phyloP scores from a whole-genome alignment of 768 basidiomycete genomes.

The Podaxis sp. region DNA sequence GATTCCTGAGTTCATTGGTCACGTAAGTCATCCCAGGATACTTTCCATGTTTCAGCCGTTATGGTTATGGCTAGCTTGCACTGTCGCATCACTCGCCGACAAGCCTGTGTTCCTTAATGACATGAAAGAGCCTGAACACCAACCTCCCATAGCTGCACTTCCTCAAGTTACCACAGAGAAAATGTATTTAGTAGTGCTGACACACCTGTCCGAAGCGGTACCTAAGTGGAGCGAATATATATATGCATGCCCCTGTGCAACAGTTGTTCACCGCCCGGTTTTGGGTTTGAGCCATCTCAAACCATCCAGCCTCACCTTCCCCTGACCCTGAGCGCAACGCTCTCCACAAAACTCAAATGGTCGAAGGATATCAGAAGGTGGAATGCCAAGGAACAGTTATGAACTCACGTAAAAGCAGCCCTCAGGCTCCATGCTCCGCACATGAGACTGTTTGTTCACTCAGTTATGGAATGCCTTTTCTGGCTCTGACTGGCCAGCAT shows the following conservation, averaged over 20 bases:
- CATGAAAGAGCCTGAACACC: background rate
- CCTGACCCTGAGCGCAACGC: background rate
- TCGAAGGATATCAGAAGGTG: background rate
- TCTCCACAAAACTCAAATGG: background rate
- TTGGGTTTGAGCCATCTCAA: too few relatives aligned
- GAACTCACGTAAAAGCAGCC: too few relatives aligned
- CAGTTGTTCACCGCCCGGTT: too few relatives aligned
- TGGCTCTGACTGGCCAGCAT: background rate
- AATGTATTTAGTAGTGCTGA: background rate
- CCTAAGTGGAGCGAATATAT: too few relatives aligned
- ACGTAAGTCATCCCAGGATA: background rate
- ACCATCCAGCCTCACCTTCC: too few relatives aligned
- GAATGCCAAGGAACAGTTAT: too few relatives aligned
- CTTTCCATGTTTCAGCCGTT: background rate
- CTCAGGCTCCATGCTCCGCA: too few relatives aligned
- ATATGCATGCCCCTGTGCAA: too few relatives aligned
- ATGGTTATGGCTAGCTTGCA: background rate
- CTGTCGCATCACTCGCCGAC: background rate
- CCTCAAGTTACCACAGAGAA: background rate
- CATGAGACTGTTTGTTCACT: too few relatives aligned
- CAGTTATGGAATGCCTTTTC: background rate
- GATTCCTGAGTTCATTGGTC: slow-evolving; percentile 45
- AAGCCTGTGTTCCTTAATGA: background rate
- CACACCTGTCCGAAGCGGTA: background rate
- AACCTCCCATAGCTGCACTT: too few relatives aligned